A percentile compares a stretch with the other conserved stretches of the same genome.
Conservation (phyloP, 805 yeast species). For the Pichia phayaonensis region DNA sequence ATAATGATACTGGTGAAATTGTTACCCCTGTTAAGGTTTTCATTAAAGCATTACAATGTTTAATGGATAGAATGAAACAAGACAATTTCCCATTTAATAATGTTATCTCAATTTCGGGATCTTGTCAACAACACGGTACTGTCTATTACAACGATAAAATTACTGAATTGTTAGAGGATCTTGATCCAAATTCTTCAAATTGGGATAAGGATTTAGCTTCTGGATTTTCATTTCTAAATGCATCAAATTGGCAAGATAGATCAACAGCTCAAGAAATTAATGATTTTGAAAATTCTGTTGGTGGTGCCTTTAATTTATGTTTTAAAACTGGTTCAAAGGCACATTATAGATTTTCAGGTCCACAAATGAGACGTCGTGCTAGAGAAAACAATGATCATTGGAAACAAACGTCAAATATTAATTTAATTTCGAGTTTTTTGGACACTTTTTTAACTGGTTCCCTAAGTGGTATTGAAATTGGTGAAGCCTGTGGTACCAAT, state of each 20-base stretch:
- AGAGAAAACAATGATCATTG: constrained; percentile 46
- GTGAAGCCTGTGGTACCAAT: constrained; percentile 94
- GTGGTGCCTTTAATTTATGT: constrained; percentile 57
- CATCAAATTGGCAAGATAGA: constrained; percentile 96
- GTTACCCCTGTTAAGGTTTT: constrained; percentile 84
- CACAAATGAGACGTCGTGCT: constrained; percentile 75
- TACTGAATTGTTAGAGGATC: constrained; percentile 29
- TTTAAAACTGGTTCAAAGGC: constrained; percentile 76
- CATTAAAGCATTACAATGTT: constrained; percentile 71
- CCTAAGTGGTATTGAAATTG: constrained; percentile 61
- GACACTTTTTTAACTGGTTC: constrained; percentile 63
- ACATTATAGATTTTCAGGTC: constrained; percentile 84
- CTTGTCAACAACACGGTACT: constrained; percentile 91
- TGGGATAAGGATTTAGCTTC: constrained; percentile 37
- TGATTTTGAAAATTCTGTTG: constrained; percentile 51
- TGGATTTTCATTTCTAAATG: constrained; percentile 54
- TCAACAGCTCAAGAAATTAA: constrained; percentile 66
- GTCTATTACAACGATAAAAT: constrained; percentile 66
- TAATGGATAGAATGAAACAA: constrained; percentile 43
- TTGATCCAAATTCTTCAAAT: constrained; percentile 29
- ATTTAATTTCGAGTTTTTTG: constrained; percentile 72
- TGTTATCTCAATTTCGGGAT: constrained; percentile 70
- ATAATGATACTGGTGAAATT: constrained; percentile 50
- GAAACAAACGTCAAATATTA: constrained; percentile 49
- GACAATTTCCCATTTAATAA: constrained; percentile 48